A percentile compares a stretch with the other conserved stretches of the same genome.
phyloP scores from a whole-genome alignment of 495 filamentous ascomycete species.

The Penicillium malachiteum region DNA sequence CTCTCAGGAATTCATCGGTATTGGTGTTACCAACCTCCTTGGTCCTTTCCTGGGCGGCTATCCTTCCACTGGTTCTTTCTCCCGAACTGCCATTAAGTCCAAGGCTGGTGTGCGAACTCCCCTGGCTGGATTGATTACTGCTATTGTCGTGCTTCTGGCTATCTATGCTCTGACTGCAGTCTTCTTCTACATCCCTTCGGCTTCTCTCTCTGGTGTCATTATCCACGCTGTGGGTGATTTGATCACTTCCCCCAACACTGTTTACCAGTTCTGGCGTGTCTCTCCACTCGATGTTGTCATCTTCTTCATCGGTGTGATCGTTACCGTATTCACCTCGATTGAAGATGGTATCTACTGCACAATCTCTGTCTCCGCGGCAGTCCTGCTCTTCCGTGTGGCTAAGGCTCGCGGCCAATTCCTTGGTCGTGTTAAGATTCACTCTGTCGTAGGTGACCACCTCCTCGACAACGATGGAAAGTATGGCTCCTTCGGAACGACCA shows the following conservation, averaged over 20 bases:
- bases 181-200: constrained; percentile 92
- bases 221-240: constrained; percentile 96
- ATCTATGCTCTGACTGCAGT: constrained; percentile 90
- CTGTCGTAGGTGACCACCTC: constrained; percentile 79
- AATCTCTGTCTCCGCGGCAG: constrained; percentile 66
- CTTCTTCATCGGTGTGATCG: constrained; percentile 91
- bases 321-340: constrained; percentile 85
- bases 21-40: constrained; percentile 87
- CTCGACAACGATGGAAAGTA: constrained; percentile 61
- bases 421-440: constrained; percentile 85
- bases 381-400: constrained; percentile 84
- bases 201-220: constrained; percentile 87
- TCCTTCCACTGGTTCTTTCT: constrained; percentile 95
- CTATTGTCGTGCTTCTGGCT: constrained; percentile 82
- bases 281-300: constrained; percentile 87
- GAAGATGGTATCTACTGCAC: constrained; percentile 93
- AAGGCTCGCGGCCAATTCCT: constrained; percentile 86
- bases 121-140: constrained; percentile 89
- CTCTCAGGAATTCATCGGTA: constrained; percentile 94
- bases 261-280: constrained; percentile 96
- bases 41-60: constrained; percentile 94
- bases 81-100: constrained; percentile 94
- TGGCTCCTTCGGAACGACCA: constrained; percentile 48
- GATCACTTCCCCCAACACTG: constrained; percentile 88
- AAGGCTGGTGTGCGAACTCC: constrained; percentile 96